Base-by-base conservation (phyloP, 2,329 filamentous ascomycete species). In the Aaosphaeria arxii region DNA sequence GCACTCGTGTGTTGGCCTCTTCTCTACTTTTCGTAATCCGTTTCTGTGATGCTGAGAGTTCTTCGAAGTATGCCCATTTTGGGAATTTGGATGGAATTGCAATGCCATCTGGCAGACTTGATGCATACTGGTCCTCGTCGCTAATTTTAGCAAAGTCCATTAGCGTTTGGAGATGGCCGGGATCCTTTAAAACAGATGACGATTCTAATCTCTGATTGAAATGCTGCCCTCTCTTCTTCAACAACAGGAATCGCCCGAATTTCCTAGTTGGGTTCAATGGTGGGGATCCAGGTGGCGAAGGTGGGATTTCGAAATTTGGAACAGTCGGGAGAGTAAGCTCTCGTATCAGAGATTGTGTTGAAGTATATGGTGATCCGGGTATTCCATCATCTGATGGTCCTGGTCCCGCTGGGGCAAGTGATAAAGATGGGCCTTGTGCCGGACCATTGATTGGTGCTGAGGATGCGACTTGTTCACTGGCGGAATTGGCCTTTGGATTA, bases 211-310 rank as follows among this genome's bases (percentile, higher is more conserved):
- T 85, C 58, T 83, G 77, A 66, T 94, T 91, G 76, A 92, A 92
- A 70, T 94, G 89, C 11, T 85, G 77, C 4, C 85, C 85, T 53
- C 86, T 82, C 61, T 82, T 84, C 72, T 94, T 94, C n/a, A 92
- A 77, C 41, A 82, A 77, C 0, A 92, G 79, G 56, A 94, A 92
- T 50, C 84, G 82, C 53, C 83, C 79, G 57, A 92, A 86, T 59
- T 89, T 91, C 56, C 80, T 78, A 44, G 80, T 85, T 9, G 84
- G 62, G 36, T 57, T 59, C 39, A 70, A 67, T 17, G 71, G 70
- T 11, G 72, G 72, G 11, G 71, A 71, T 5, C 81, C 81, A 1
- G 86, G 84, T 1, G 88, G 88, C 4, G 88, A 90, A 7, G 82
- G 77, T 0, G 88, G 88, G 52, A 94, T 90, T 57, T 84, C 77